Evolutionary conservation across 768 basidiomycete species (phyloP).

Genomic region (Inosperma sp.): DNA sequence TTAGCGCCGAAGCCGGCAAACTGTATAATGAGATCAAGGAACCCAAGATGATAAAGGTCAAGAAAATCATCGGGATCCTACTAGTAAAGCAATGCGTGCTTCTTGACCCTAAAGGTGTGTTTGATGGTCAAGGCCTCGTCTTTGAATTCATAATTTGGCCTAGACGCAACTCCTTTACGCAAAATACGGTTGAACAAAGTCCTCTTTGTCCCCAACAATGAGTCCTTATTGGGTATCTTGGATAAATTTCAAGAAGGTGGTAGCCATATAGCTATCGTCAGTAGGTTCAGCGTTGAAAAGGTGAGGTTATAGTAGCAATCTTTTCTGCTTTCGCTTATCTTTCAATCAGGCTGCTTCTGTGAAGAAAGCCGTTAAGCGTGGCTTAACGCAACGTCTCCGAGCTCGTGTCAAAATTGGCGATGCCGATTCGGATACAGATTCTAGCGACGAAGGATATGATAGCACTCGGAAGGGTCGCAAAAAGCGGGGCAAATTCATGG

Average conservation of each 20-base stretch:
- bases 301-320: slow-evolving; percentile 18
- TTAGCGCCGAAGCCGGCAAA: slow-evolving; percentile 13
- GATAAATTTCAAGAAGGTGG: slow-evolving; percentile 89
- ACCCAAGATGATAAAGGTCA: slow-evolving; percentile 48
- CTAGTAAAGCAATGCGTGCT: slow-evolving; percentile 88
- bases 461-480: slow-evolving; percentile 15
- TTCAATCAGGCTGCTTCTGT: slow-evolving; percentile 58
- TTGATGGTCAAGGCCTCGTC: neutral
- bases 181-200: slow-evolving; percentile 84
- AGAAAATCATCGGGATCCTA: slow-evolving; percentile 82
- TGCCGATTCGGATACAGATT: slow-evolving; percentile 45
- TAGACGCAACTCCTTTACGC: slow-evolving; percentile 78
- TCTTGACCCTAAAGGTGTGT: slow-evolving; percentile 73
- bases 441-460: slow-evolving; percentile 29
- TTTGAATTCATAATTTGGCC: neutral
- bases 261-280: slow-evolving; percentile 90
- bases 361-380: slow-evolving; percentile 78
- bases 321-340: slow-evolving; percentile 1
- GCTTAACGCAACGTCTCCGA: slow-evolving; percentile 73
- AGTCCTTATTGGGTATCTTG: slow-evolving; percentile 76
- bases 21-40: slow-evolving; percentile 12
- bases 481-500: slow-evolving; percentile 15
- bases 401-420: slow-evolving; percentile 72
- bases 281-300: slow-evolving; percentile 66
- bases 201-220: slow-evolving; percentile 81